A percentile compares a stretch with the other conserved stretches of the same genome.
Conservation (phyloP, 805 yeast species). For the Candida odintsovae region DNA sequence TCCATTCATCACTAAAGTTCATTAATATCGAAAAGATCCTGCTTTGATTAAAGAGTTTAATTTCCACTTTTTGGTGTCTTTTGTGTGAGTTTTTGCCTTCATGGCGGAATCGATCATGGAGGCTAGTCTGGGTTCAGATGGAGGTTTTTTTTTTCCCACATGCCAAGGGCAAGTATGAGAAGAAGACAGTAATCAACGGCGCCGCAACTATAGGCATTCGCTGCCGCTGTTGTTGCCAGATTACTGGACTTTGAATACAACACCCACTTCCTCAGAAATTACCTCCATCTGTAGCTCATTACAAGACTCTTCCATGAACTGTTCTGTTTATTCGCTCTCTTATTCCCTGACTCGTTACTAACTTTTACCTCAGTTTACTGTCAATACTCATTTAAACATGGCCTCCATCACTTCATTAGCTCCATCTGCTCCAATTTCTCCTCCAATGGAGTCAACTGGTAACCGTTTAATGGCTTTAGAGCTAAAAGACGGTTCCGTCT, state of each 20-base stretch:
- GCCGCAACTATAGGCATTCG: background rate
- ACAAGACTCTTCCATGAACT: background rate
- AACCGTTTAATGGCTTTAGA: constrained; percentile 84
- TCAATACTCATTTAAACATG: constrained; percentile 1
- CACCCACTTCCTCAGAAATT: background rate
- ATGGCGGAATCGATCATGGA: background rate
- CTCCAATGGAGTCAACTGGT: constrained; percentile 80
- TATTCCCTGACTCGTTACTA: background rate
- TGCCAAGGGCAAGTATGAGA: background rate
- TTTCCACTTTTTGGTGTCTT: background rate
- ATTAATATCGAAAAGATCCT: background rate
- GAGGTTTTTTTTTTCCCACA: background rate
- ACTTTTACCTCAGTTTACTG: background rate
- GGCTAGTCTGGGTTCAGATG: background rate
- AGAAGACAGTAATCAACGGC: background rate
- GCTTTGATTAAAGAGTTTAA: constrained; percentile 3
- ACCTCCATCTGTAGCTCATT: background rate
- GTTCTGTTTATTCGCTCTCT: background rate
- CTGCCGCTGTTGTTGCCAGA: background rate
- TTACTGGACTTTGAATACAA: background rate
- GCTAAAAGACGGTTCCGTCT: constrained; percentile 75
- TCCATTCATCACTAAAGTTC: background rate
- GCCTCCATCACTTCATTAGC: constrained; percentile 9
- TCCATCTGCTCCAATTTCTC: constrained; percentile 80
- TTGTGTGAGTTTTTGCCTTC: background rate